Base-by-base conservation (phyloP, 2,329 filamentous ascomycete species). In the Diaporthe sp. region DNA sequence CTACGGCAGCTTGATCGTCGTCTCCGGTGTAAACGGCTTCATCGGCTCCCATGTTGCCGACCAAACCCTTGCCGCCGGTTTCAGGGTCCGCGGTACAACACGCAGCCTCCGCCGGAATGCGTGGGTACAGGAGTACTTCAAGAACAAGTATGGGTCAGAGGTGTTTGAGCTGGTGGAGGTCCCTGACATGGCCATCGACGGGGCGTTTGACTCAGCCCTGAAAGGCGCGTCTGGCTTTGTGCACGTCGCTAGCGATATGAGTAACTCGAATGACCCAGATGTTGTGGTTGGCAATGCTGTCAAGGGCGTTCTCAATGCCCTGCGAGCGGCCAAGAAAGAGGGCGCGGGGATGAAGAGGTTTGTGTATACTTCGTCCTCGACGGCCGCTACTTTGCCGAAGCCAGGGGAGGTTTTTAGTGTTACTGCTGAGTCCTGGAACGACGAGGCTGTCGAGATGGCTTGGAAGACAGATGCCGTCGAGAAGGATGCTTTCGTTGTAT, bases 1-100 rank as follows among this genome's bases (percentile, higher is more conserved):
- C 1, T 49, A 42, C 4, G 39, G 60, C 63, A 77, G 79, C 17
- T 75, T 79, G 8, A 75, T 86, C 37, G 81, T 83, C n/a, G 84
- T 86, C 39, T 86, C 85, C 1, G 85, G 85, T 47, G 83, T 82
- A 74, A 87, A 86, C 76, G 85, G 85, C 76, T 85, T 86, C 75
- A 83, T 86, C 42, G 86, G 83, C 17, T 82, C 83, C 60, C 84
- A 86, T 77, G 84, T 83, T 71, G 80, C 82, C 61, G 82, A 84
- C 6, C 79, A 81, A 0, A 80, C 86, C 22, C 81, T 87, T 2
- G 22, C 77, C 7, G 75, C 80, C 2, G 85, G 84, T 10, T 85
- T 85, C 76, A 78, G 73, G 13, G 85, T 86, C 28, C 79, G 85
- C n/a, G 85, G 85, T 28, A 86, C 85, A 22, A 85, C 85, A 8